Base-by-base conservation (phyloP, 305 asterid genomes). In the Euphrasia arctica region DNA sequence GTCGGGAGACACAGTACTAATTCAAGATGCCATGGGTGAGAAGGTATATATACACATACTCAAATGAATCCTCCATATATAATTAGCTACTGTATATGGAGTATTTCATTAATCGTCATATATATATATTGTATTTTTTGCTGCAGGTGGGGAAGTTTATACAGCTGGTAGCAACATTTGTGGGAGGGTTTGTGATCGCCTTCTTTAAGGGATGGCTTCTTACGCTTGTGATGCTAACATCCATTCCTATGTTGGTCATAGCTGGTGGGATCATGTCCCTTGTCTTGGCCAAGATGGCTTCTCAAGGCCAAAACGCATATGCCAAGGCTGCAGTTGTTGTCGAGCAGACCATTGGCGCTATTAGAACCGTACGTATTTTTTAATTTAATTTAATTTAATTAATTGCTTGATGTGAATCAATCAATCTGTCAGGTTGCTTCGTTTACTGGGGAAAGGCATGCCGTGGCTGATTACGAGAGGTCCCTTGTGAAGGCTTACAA, bases 11-110 rank as follows among this genome's bases (percentile, higher is more conserved):
- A 83, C 83, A 1, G 79, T 85, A 4, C 73, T 79, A 3, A 79
- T 85, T 48, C 90, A 83, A 75, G 87, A 83, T 62, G 93, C 93
- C 77, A 80, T 83, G 81, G 89, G 93, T 0, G 93, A 83, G 72
- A 85, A 85, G 86, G 89, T 80, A 70, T 12, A 29, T 57, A 31
- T 15, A 52, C 22, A 49, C 22, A 5, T 15, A 52, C 57, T 51
- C 29, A 18, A 1, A 14, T 8, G 9, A 48, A 45, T 9, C 6
- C 4, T 47, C 51, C 3, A 9, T 47, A 18, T 14, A 50, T 50
- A n/a, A 13, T 48, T 12, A 48, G 22, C 22, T 18, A 18, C 22
- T 18, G 22, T 18, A 18, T 18, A 18, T 18, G 22, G 22, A 18
- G 22, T 11, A 5, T 5, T 42, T 42, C 48, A 42, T 42, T 11